A percentile compares a stretch with the other conserved stretches of the same genome.
Evolutionary conservation across 306 rosid genomes (phyloP).

Genomic region (Chamaecrista fasciculata): DNA sequence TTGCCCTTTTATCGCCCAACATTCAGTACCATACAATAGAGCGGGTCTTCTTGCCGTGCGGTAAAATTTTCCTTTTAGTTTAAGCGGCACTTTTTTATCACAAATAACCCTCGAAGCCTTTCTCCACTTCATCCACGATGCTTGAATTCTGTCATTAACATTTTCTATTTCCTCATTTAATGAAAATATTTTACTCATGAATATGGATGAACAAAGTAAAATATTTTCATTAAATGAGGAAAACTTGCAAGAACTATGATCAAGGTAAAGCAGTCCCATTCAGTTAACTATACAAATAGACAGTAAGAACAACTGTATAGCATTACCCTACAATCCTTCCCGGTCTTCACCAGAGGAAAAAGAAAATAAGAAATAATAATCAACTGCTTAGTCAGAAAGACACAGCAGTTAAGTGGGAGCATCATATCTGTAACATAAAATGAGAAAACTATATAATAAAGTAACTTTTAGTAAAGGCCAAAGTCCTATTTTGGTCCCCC

Average conservation of each 20-base stretch:
- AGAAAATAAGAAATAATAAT: slow-evolving; percentile 13
- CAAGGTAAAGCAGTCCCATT: neutral
- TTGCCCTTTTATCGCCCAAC: too few relatives aligned
- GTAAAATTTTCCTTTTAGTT: too few relatives aligned
- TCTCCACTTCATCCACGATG: too few relatives aligned
- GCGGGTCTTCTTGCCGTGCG: too few relatives aligned
- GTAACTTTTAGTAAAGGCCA: neutral
- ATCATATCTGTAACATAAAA: slow-evolving; percentile 5
- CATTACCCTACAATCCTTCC: neutral
- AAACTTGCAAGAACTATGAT: neutral
- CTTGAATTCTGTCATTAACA: too few relatives aligned
- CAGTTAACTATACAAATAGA: neutral
- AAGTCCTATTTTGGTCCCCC: too few relatives aligned
- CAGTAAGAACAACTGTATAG: neutral
- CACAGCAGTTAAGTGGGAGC: slow-evolving; percentile 15
- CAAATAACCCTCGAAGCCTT: too few relatives aligned
- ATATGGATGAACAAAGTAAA: too few relatives aligned
- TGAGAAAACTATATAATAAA: slow-evolving; percentile 20
- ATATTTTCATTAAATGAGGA: neutral
- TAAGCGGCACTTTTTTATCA: too few relatives aligned
- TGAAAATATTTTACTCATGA: too few relatives aligned
- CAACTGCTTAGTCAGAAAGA: slow-evolving; percentile 9
- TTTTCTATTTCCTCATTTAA: too few relatives aligned
- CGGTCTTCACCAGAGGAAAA: neutral
- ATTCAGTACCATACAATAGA: too few relatives aligned